These are phyloP conservation scores for Dysphania ambrosioides DNA, from an alignment of 148 eudicot species.

Conservation along the genomic window DNA sequence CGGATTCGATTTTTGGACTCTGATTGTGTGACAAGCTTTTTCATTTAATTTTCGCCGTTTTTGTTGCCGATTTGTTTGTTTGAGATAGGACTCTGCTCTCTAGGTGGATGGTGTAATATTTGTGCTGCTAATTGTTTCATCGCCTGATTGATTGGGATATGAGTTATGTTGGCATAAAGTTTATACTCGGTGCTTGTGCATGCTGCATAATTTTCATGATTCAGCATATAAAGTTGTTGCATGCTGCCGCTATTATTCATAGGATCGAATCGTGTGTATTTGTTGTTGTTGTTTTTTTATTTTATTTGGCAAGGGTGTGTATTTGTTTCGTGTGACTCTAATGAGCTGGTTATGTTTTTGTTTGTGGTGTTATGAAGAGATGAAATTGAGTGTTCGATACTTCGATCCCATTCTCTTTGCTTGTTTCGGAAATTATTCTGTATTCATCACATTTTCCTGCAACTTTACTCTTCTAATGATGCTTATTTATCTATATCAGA, in stretches of 20 bases:
- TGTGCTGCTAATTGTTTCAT: background rate
- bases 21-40: background rate
- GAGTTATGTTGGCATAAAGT: background rate
- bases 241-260: background rate
- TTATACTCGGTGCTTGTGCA: too few species aligned
- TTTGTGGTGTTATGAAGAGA: background rate
- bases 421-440: background rate
- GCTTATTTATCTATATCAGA: background rate
- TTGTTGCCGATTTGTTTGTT: background rate
- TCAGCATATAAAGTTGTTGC: background rate
- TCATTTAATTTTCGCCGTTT: background rate
- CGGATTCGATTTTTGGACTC: background rate
- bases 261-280: background rate
- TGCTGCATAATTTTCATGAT: background rate
- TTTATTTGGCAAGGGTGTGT: background rate
- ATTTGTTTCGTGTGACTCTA: background rate
- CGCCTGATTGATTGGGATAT: slow-evolving; percentile 3
- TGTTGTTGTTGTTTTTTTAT: background rate
- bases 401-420: background rate
- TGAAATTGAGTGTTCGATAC: background rate
- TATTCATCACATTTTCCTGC: background rate
- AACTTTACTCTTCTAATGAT: background rate
- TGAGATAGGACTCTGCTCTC: too few species aligned
- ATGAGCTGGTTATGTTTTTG: slow-evolving; percentile 2
- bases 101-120: background rate